phyloP scores from a whole-genome alignment of 2,329 filamentous ascomycete species.

The Arachnomyces sp. region DNA sequence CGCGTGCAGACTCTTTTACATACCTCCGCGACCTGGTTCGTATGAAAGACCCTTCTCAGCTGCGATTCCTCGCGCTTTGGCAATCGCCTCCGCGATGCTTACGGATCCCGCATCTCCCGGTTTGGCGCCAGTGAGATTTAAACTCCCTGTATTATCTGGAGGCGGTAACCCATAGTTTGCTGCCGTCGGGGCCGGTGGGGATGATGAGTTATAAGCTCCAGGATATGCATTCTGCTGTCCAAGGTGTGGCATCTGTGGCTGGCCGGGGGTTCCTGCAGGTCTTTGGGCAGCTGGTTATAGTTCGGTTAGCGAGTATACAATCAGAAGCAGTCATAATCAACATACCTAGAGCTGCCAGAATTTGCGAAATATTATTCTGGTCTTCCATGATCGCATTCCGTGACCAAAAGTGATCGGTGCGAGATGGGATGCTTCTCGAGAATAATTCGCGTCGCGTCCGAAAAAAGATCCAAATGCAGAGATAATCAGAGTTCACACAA shows the following conservation, averaged over 20 bases:
- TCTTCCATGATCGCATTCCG: constrained; percentile 8
- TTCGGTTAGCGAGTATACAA: too few relatives aligned
- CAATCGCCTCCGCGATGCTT: constrained; percentile 75
- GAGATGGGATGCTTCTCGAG: neutral
- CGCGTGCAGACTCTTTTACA: neutral
- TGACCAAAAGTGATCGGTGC: neutral
- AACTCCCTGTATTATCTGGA: constrained; percentile 54
- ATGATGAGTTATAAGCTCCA: constrained; percentile 36
- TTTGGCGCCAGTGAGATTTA: constrained; percentile 73
- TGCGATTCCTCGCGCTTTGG: constrained; percentile 74
- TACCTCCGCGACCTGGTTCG: constrained; percentile 35
- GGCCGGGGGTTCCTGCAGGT: too few relatives aligned
- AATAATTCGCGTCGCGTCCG: too few relatives aligned
- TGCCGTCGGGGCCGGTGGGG: constrained; percentile 30
- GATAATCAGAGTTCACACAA: too few relatives aligned
- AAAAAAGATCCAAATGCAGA: too few relatives aligned
- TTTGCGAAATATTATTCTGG: constrained; percentile 13
- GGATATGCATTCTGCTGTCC: too few relatives aligned
- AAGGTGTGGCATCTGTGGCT: too few relatives aligned
- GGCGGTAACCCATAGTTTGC: constrained; percentile 37
- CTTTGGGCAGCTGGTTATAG: too few relatives aligned
- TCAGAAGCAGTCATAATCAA: neutral
- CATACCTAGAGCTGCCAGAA: constrained; percentile 12
- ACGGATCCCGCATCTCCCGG: constrained; percentile 74
- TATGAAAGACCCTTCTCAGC: constrained; percentile 64